These are phyloP conservation scores for Chrysanthemum lavandulifolium DNA, from an alignment of 129 eudicot genomes.

Conservation along the genomic window DNA sequence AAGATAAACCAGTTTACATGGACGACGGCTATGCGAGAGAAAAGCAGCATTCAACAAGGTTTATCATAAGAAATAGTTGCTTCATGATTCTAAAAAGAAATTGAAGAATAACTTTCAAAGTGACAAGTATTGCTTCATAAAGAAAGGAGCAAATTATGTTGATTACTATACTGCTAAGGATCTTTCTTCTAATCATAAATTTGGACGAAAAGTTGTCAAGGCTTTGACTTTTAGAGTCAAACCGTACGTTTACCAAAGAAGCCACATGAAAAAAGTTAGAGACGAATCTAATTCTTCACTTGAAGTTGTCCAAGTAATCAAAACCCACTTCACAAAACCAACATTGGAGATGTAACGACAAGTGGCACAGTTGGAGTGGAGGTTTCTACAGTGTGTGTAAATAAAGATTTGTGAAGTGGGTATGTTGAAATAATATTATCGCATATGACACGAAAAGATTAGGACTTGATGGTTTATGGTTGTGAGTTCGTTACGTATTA, in stretches of 20 bases:
- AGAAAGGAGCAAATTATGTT: conserved; percentile 59
- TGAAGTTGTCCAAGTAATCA: conserved; percentile 29
- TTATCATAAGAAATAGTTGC: conserved; percentile 68
- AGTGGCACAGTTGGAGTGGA: too few relatives aligned
- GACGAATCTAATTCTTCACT: conserved; percentile 40
- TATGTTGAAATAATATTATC: too few relatives aligned
- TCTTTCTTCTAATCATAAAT: conserved; percentile 57
- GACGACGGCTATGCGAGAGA: conserved; percentile 65
- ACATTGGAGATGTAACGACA: too few relatives aligned
- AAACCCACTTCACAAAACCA: too few relatives aligned
- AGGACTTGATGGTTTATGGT: too few relatives aligned
- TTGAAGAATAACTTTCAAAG: conserved; percentile 53
- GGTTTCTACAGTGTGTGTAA: too few relatives aligned
- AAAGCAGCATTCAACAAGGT: conserved; percentile 53
- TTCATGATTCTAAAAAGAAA: conserved; percentile 59
- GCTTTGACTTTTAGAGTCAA: conserved; percentile 84
- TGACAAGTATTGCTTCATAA: conserved; percentile 55
- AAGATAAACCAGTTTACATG: conserved; percentile 69
- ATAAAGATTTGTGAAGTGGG: not conserved
- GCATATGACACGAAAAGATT: too few relatives aligned
- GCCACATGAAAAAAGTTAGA: conserved; percentile 40
- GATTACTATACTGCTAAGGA: conserved; percentile 70
- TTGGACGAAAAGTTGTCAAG: conserved; percentile 75
- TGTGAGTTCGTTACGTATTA: too few relatives aligned
- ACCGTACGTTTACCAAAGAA: conserved; percentile 41